Base-by-base conservation (phyloP, 2,329 filamentous ascomycete species). In the Epichloe festucae region DNA sequence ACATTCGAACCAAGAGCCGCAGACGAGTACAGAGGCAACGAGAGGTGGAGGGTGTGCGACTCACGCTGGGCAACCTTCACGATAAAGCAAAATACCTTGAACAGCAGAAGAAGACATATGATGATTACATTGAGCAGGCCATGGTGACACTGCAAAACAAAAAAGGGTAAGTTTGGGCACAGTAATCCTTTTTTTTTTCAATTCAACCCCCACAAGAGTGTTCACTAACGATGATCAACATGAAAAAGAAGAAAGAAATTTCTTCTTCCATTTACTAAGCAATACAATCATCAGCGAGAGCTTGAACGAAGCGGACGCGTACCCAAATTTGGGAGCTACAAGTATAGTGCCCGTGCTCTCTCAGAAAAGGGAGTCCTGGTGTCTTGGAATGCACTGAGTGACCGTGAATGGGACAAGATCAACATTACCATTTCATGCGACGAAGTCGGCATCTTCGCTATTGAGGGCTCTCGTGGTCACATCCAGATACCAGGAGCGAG, bases 101-200 rank as follows among this genome's bases (percentile, higher is more conserved):
- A 64, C 86, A 89, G 60, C 93, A 98, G 70, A 81, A 95, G 54
- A 95, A 95, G 75, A 93, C 85, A 57, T 98, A 98, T 71, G 95
- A 98, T 65, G 89, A 98, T 71, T 98, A 98, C 70, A 95, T 98
- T 63, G 94, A 98, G 71, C 90, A 95, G 67, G 91, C 93, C 47
- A 96, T 98, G 88, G 78, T 90, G 54, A 98, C 94, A 4, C 75
- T 98, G 53, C 93, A 97, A 68, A 95, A 87, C 70, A 95, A 96
- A 96, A 96, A 96, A 70, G 90, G 85, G 79, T 84, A 76, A 66
- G 78, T 68, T 45, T 38, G n/a, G n/a, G 6, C n/a, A 14, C 7
- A 10, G 23, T 15, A 5, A 15, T 10, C 21, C 42, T n/a, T 27
- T n/a, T 23, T 27, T n/a, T 23, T 44, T 3, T 10, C 31, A 31